Base-by-base conservation (phyloP, 2,329 filamentous ascomycete genomes). In the Microsporum ferrugineum region DNA sequence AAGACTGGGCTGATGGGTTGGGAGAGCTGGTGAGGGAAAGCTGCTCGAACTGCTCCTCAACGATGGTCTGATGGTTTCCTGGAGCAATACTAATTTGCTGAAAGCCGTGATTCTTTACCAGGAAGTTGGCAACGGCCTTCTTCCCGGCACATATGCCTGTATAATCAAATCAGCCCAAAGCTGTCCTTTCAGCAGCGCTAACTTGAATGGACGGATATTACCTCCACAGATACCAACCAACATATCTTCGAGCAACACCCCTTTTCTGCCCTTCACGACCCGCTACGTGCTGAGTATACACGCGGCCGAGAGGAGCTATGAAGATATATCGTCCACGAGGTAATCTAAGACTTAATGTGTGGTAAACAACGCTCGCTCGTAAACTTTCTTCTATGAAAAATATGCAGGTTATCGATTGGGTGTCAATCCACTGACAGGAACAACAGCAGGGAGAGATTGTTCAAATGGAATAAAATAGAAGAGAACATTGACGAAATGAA, bases 101-200 rank as follows among this genome's bases (percentile, higher is more conserved):
- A 76, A 97, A 99, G 63, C 84, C 85, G 74, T 96, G 88, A 65
- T 91, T 84, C 65, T 91, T 83, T 65, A 91, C 84, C 6, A 99
- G 83, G 72, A 95, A 96, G 60, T 89, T 84, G 62, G 91, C 91
- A 65, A 97, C 89, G 7, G 90, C 89, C 71, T 85, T 86, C 78
- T 96, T 97, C 69, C 94, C 94, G 57, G 92, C 86, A 77, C 91
- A 97, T 69, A 96, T 92, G 70, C 89, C 91, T 94, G 70, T 45
- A 45, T 31, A 27, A 8, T 12, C 38, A 33, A 23, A 55, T 63
- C 55, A 62, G 49, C 10, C n/a, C 12, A 17, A 38, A 38, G 34
- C 29, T 10, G 27, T 36, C 56, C 23, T 55, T 33, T 57, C 4
- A 4, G 8, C 14, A 17, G 31, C 29, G 17, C 36, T 36, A 31